Percentiles rank a stretch among this genome's conserved stretches.
These are phyloP conservation scores for Hypsizygus ulmarius DNA, from an alignment of 1,284 basidiomycete genomes.

Conservation along the genomic window DNA sequence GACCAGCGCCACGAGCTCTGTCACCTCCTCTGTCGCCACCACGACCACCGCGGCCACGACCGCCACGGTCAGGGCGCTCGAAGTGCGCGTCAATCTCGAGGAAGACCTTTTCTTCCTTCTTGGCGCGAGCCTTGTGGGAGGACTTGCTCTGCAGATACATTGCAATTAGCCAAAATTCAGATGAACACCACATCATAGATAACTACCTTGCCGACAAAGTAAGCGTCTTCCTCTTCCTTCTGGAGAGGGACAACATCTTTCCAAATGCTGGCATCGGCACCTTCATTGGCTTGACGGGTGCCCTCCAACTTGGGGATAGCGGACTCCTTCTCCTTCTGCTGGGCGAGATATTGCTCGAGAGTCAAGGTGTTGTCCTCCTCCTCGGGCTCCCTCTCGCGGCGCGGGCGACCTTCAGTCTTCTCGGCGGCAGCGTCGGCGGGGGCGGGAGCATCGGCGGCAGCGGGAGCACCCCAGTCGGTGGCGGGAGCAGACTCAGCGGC, in stretches of 20 bases:
- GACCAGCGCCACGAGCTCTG: slow-evolving; percentile 30
- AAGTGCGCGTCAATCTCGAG: slow-evolving; percentile 78
- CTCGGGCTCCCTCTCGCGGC: slow-evolving; percentile 62
- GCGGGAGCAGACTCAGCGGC: slow-evolving; percentile 32
- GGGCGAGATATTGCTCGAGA: slow-evolving; percentile 79
- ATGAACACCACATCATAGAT: background rate
- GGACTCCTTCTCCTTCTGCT: slow-evolving; percentile 60
- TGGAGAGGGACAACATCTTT: slow-evolving; percentile 63
- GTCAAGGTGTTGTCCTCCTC: slow-evolving; percentile 94
- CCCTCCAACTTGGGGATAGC: slow-evolving; percentile 67
- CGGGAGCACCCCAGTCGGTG: slow-evolving; percentile 41
- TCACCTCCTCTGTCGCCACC: slow-evolving; percentile 40
- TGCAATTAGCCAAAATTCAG: slow-evolving; percentile 7
- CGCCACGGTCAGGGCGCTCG: slow-evolving; percentile 65
- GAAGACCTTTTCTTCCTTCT: slow-evolving; percentile 78
- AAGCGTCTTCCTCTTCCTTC: slow-evolving; percentile 59
- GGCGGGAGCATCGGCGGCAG: slow-evolving; percentile 35
- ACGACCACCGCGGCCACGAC: slow-evolving; percentile 49
- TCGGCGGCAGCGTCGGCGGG: slow-evolving; percentile 33
- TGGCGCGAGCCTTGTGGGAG: slow-evolving; percentile 57
- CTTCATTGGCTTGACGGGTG: slow-evolving; percentile 68
- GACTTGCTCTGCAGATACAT: slow-evolving; percentile 47
- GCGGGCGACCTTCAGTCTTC: slow-evolving; percentile 43
- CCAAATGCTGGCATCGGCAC: slow-evolving; percentile 55
- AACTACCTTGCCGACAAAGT: slow-evolving; percentile 75